These are phyloP conservation scores for Carex littledalei DNA, from an alignment of 176 grass and related monocot species.

Conservation along the genomic window DNA sequence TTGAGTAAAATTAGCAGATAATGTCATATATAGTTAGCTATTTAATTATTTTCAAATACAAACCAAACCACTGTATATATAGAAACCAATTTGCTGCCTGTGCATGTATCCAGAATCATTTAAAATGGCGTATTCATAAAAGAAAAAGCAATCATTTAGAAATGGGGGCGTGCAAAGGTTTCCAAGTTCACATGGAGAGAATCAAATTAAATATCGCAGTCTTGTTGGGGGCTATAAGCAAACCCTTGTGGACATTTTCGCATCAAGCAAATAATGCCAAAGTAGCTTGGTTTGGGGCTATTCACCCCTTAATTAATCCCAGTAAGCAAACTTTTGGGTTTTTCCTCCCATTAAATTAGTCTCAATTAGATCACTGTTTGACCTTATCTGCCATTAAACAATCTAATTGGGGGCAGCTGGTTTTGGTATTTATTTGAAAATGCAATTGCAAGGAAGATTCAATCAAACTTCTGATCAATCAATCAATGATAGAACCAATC, in stretches of 20 bases:
- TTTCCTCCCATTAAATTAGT: conserved; percentile 5
- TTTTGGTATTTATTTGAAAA: conserved; percentile 2
- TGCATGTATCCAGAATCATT: neutral
- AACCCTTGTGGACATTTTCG: conserved; percentile 11
- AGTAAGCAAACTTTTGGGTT: conserved; percentile 16
- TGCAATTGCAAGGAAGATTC: conserved; percentile 18
- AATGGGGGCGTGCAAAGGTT: conserved; percentile 8
- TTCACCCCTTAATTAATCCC: conserved; percentile 11
- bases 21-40: neutral
- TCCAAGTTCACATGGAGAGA: conserved; percentile 22
- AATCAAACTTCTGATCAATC: neutral
- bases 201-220: conserved; percentile 4
- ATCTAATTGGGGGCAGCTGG: neutral
- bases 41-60: neutral
- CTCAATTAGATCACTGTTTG: neutral
- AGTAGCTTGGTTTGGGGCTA: conserved; percentile 19
- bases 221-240: conserved; percentile 11
- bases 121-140: neutral
- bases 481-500: neutral
- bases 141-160: conserved; percentile 4
- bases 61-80: neutral
- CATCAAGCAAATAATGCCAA: conserved; percentile 19
- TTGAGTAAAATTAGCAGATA: neutral
- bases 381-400: conserved; percentile 13
- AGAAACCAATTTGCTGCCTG: neutral